Base-by-base conservation (phyloP, 208 protist species). In the Wallacemonas collosoma region DNA sequence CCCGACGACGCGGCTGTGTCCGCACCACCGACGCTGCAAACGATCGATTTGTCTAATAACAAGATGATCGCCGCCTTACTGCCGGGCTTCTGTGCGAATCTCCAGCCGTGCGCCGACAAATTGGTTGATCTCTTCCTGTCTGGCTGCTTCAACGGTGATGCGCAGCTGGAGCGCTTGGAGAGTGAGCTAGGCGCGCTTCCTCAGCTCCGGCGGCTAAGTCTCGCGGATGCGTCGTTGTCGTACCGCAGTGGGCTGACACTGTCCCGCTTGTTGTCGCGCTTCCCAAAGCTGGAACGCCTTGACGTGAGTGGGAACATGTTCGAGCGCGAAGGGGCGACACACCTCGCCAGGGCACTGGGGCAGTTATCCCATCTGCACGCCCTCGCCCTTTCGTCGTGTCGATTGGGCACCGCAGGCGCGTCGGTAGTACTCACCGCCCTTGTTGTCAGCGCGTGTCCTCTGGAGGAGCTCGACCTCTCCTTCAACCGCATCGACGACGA, bases 401-500 rank as follows among this genome's bases (percentile, higher is more conserved):
- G 89, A 65, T 71, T 94, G 38, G 75, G 79, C 48, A 79, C 85
- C 61, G 65, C 60, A 38, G 89, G 89, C n/a, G 84, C 76, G 36
- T 73, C 74, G 35, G 50, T 73, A 2, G 79, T 94, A 15, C 80
- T 84, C 26, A 76, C 76, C 4, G 71, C 79, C 2, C 47, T 91
- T 8, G 62, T 82, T 57, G 71, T 79, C 14, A 73, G 75, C 73
- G 56, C 63, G 45, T 48, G 73, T n/a, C 83, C 89, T 4, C n/a
- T 94, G 17, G 73, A 71, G 45, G 81, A 87, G 57, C 72, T 94
- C 2, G 83, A 91, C 69, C 55, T 94, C 17, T 86, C 89, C 12
- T 74, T 83, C 54, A 94, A 94, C 74, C 77, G 51, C 58, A 80
- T 94, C 69, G 76, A 73, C 40, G 83, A 93, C 72, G 79, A 58